phyloP scores from a whole-genome alignment of 148 eudicot genomes.

The Diospyros lotus region DNA sequence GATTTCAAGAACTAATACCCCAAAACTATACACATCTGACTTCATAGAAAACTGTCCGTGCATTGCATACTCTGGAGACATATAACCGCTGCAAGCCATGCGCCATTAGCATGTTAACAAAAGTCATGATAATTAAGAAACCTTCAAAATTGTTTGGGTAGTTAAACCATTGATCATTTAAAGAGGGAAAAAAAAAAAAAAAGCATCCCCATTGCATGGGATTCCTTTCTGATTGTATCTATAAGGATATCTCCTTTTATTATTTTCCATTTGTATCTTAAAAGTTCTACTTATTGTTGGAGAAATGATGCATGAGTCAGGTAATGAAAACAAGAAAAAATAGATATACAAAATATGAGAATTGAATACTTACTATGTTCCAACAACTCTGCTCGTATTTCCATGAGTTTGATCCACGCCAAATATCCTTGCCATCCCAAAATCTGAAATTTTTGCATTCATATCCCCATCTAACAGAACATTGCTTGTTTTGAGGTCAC shows the following conservation, averaged over 20 bases:
- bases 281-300: no score
- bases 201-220: no score
- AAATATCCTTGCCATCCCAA: constrained; percentile 35
- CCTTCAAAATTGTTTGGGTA: no score
- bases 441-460: constrained; percentile 39
- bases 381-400: constrained; percentile 31
- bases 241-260: no score
- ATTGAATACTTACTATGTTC: constrained; percentile 42
- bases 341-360: neutral
- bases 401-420: constrained; percentile 32
- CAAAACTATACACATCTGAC: constrained; percentile 35
- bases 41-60: constrained; percentile 25
- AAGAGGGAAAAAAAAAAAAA: no score
- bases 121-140: no score
- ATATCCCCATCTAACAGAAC: constrained; percentile 30
- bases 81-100: constrained; percentile 23
- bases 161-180: no score
- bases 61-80: constrained; percentile 18
- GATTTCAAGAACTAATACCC: constrained; percentile 32
- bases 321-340: neutral
- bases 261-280: no score
- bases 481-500: constrained; percentile 35
- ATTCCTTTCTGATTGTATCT: no score
- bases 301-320: neutral
- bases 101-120: neutral